These are phyloP conservation scores for Oemleria cerasiformis DNA, from an alignment of 306 rosid species.

Conservation along the genomic window DNA sequence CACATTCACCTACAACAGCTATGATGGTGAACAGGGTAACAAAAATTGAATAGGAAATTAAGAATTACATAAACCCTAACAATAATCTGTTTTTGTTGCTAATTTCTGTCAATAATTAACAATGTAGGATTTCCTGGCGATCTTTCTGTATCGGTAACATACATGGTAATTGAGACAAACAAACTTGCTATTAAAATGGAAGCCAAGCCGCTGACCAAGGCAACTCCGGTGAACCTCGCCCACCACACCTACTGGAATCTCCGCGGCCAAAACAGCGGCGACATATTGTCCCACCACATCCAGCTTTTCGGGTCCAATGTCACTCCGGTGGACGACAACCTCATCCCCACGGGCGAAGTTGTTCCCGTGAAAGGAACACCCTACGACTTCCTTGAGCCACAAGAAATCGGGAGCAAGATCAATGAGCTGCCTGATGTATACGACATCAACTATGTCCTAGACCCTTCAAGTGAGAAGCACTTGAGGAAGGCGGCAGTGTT, in stretches of 20 bases:
- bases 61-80: neutral
- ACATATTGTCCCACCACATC: constrained; percentile 51
- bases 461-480: constrained; percentile 16
- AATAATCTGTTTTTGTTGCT: no score
- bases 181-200: constrained; percentile 45
- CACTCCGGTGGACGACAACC: constrained; percentile 52
- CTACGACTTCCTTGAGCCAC: constrained; percentile 50
- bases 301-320: constrained; percentile 47
- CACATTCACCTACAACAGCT: constrained; percentile 47
- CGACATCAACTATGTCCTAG: constrained; percentile 62
- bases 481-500: constrained; percentile 39
- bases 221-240: constrained; percentile 69
- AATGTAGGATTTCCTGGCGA: constrained; percentile 71
- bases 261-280: constrained; percentile 58
- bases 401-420: constrained; percentile 38
- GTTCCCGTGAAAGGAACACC: constrained; percentile 40
- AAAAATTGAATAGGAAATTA: neutral
- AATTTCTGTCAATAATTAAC: neutral
- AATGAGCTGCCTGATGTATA: constrained; percentile 43
- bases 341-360: constrained; percentile 54
- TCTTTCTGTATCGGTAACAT: constrained; percentile 49
- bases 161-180: constrained; percentile 40
- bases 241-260: constrained; percentile 75
- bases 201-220: constrained; percentile 46
- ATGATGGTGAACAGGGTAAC: constrained; percentile 62